These are phyloP conservation scores for Aspergillus kassunensis DNA, from an alignment of 495 filamentous ascomycete species.

Conservation along the genomic window DNA sequence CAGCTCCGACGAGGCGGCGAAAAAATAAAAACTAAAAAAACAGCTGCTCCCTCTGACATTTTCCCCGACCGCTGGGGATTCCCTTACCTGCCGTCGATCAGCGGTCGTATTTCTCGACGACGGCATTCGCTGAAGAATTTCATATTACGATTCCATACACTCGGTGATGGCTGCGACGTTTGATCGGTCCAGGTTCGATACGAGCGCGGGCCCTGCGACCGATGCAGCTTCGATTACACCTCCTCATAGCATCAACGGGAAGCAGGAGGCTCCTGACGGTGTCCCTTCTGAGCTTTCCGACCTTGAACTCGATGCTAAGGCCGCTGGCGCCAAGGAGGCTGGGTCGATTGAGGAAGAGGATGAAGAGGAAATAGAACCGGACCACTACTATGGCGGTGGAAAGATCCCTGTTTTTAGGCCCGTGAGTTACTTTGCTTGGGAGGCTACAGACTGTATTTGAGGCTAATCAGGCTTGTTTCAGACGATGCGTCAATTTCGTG, in stretches of 20 bases:
- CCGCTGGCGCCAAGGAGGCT: slow-evolving; percentile 21
- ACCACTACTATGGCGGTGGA: slow-evolving; percentile 80
- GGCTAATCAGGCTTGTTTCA: slow-evolving; percentile 27
- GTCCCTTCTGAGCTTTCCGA: slow-evolving; percentile 45
- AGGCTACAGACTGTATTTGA: neutral
- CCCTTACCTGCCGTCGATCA: slow-evolving; percentile 43
- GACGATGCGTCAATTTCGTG: slow-evolving; percentile 89
- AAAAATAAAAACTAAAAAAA: too few species aligned
- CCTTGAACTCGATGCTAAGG: slow-evolving; percentile 40
- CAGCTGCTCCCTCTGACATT: slow-evolving; percentile 3
- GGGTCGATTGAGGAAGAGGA: slow-evolving; percentile 39
- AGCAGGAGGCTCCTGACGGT: slow-evolving; percentile 41
- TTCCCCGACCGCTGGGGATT: slow-evolving; percentile 48
- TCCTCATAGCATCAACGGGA: slow-evolving; percentile 43
- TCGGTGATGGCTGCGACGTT: slow-evolving; percentile 34
- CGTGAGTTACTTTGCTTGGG: slow-evolving; percentile 44
- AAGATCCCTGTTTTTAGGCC: slow-evolving; percentile 93
- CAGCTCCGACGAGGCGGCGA: neutral
- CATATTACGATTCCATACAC: slow-evolving; percentile 10
- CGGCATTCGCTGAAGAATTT: slow-evolving; percentile 25
- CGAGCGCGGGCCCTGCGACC: slow-evolving; percentile 24
- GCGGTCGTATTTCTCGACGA: slow-evolving; percentile 46
- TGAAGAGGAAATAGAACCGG: slow-evolving; percentile 75
- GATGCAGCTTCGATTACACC: slow-evolving; percentile 42
- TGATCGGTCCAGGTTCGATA: slow-evolving; percentile 29